Evolutionary conservation across 1,284 basidiomycete species (phyloP), one percentile per base, ranked within the genome.

Genomic region (Hemileia vastatrix): DNA sequence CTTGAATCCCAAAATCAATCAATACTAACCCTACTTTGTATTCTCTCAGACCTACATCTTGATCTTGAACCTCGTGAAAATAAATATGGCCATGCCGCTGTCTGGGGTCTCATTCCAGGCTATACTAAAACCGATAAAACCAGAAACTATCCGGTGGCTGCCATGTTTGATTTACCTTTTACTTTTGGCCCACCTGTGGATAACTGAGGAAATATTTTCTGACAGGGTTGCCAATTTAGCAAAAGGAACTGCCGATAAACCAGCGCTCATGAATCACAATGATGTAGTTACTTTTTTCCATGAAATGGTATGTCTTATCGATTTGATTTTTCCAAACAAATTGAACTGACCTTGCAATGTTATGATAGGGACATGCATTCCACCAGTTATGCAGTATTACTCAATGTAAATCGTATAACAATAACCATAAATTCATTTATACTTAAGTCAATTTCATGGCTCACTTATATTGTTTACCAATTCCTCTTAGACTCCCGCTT

Each of bases 311-410:
- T 0, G 86, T 87, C 76, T 87, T 13, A 3, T 4, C 87, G 81
- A 11, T 6, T 33, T 13, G n/a, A 23, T 44, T 8, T 6, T 9
- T 36, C 8, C 6, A 33, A 27, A 27, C 4, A 21, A 24, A n/a
- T 19, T 33, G 31, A n/a, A 31, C n/a, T 4, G 9, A 27, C 8
- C 24, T 57, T 24, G 13, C 58, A 65, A 59, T 40, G 65, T 19
- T 85, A 87, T 68, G 85, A 87, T 74, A 86, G 83, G 89, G 89
- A 0, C 89, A 91, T 68, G 87, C 88, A 11, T 90, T 90, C 81
- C 89, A 91, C 72, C 86, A 85, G 0, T 76, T 91, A 54, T 77
- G 88, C 57, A 86, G 84, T 70, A 79, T 78, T 64, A 90, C 87
- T 19, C 82, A 81, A 67, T 90, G 83, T 72, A 76, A 83, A 21